Percentiles rank a stretch among this genome's conserved stretches.
These are phyloP conservation scores for Eremothecium coryli DNA, from an alignment of 1,139 yeast genomes.

Conservation along the genomic window DNA sequence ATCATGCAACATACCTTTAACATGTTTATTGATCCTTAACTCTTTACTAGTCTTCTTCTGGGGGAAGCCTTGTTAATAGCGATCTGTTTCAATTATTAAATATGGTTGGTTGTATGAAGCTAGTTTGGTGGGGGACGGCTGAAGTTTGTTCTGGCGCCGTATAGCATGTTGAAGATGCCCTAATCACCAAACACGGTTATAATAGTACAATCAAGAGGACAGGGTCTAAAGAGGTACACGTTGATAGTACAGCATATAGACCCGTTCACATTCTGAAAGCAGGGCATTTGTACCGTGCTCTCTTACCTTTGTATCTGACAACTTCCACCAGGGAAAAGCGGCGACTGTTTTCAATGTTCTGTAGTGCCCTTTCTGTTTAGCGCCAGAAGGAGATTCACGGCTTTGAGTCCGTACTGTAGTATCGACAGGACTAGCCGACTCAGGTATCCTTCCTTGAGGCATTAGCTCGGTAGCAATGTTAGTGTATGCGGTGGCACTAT, in stretches of 20 bases:
- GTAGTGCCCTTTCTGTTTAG: constrained; percentile 6
- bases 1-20: constrained; percentile 13
- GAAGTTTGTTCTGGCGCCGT: too few species aligned
- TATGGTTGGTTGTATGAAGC: too few species aligned
- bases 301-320: constrained; percentile 63
- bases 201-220: too few species aligned
- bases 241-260: constrained; percentile 78
- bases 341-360: constrained; percentile 43
- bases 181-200: too few species aligned
- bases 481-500: background rate
- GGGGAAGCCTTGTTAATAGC: background rate
- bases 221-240: constrained; percentile 5
- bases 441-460: background rate
- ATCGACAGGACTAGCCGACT: background rate
- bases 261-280: constrained; percentile 60
- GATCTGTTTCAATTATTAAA: constrained; percentile 1
- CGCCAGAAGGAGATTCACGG: background rate
- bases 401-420: background rate
- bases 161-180: too few species aligned
- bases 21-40: constrained; percentile 8
- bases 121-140: too few species aligned
- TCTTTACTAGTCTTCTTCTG: too few species aligned
- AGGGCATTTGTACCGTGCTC: constrained; percentile 59
- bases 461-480: background rate
- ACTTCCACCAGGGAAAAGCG: constrained; percentile 73